Evolutionary conservation across 768 basidiomycete species (phyloP).

Genomic region (Auriscalpium vulgare): DNA sequence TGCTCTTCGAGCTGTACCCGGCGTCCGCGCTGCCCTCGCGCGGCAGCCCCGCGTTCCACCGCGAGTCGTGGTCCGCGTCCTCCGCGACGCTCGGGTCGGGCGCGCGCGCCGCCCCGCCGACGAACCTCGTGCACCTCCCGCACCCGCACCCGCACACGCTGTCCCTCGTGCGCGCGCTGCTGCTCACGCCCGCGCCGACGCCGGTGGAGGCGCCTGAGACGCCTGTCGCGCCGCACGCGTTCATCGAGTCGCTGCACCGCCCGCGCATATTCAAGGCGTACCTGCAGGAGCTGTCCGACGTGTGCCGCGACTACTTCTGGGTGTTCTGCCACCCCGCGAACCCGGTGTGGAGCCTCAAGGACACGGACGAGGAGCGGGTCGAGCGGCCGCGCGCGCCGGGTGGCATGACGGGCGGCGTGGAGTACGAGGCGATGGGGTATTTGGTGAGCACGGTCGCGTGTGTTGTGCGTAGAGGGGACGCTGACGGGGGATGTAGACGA

Average conservation of each 20-base stretch:
- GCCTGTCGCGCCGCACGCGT: slow-evolving; percentile 68
- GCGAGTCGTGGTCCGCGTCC: slow-evolving; percentile 17
- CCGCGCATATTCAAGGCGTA: slow-evolving; percentile 77
- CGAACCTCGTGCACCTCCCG: slow-evolving; percentile 57
- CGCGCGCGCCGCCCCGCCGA: slow-evolving; percentile 24
- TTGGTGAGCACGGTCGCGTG: slow-evolving; percentile 52
- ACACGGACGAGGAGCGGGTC: slow-evolving; percentile 77
- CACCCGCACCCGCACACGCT: slow-evolving; percentile 65
- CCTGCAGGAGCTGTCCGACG: slow-evolving; percentile 76
- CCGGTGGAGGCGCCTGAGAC: slow-evolving; percentile 52
- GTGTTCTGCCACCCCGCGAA: slow-evolving; percentile 96
- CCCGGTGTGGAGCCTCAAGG: slow-evolving; percentile 76
- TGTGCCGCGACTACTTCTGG: slow-evolving; percentile 94
- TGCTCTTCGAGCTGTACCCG: slow-evolving; percentile 87
- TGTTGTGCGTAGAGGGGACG: background rate
- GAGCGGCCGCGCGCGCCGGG: slow-evolving; percentile 92
- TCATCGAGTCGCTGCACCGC: slow-evolving; percentile 64
- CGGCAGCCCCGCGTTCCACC: slow-evolving; percentile 19
- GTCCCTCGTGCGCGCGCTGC: slow-evolving; percentile 63
- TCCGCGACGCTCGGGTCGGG: slow-evolving; percentile 1
- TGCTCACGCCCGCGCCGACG: slow-evolving; percentile 66
- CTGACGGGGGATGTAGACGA: slow-evolving; percentile 46
- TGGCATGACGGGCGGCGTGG: slow-evolving; percentile 98
- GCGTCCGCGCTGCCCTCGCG: slow-evolving; percentile 53
- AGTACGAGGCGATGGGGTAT: slow-evolving; percentile 95